Evolutionary conservation across 148 eudicot genomes (phyloP).

Genomic region (Rhododendron kiyosumense): DNA sequence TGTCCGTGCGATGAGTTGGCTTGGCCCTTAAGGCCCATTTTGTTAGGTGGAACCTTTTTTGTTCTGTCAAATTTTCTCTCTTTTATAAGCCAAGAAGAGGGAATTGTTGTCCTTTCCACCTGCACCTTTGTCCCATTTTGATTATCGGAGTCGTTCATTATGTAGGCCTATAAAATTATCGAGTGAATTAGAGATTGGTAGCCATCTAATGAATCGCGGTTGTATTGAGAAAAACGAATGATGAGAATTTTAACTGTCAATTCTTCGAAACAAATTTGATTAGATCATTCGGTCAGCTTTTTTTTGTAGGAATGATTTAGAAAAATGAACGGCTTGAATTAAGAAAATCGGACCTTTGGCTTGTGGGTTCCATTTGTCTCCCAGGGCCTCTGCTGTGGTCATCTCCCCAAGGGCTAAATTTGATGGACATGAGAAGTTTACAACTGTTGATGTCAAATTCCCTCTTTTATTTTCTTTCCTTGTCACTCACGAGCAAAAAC

Average conservation of each 20-base stretch:
- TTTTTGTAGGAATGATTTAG: background rate
- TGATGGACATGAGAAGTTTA: background rate
- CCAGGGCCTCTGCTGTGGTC: background rate
- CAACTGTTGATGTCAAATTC: background rate
- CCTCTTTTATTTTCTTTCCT: background rate
- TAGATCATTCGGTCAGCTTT: background rate
- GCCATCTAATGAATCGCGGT: background rate
- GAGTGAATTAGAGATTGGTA: background rate
- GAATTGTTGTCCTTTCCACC: background rate
- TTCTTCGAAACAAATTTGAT: background rate
- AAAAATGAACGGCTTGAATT: background rate
- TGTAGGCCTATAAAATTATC: background rate
- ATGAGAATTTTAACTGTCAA: background rate
- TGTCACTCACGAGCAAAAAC: background rate
- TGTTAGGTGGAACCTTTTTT: conserved; percentile 3
- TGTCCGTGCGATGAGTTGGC: conserved; percentile 12
- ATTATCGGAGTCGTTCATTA: background rate
- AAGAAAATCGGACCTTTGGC: background rate
- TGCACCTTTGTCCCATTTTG: background rate
- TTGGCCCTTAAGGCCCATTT: conserved; percentile 2
- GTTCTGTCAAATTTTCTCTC: background rate
- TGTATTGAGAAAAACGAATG: background rate
- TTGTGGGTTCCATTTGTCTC: background rate
- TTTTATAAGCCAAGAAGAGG: background rate
- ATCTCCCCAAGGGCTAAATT: background rate